Evolutionary conservation across 306 rosid species (phyloP), one percentile per base, ranked within the genome.

Genomic region (Potentilla sterilis): DNA sequence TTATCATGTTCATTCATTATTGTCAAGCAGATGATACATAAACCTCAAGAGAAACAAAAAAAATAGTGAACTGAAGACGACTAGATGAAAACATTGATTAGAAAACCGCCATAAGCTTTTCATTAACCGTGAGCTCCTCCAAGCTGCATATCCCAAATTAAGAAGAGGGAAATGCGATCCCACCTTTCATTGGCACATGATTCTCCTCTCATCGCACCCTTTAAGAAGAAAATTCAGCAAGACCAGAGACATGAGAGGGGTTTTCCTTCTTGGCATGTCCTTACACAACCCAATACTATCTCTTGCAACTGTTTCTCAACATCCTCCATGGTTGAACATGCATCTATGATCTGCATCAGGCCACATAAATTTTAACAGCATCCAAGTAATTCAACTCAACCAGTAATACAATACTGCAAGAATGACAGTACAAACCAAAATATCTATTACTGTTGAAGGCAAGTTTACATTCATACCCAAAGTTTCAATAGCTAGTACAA

Each of bases 241-340:
- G 80, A 52, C 97, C 96, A 95, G 78, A 87, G 86, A 48, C 87
- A 32, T 63, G 92, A 81, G 66, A 94, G 87, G 57, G 93, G 81
- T 61, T 72, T 89, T 77, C 95, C 97, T 41, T 86, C 82, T 67
- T 61, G 84, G 85, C 97, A 88, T 75, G 77, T 70, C 46, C 24
- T 57, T 82, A 95, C 87, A 76, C 86, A 82, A 40, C 69, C 86
- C 44, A 85, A 55, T 47, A 81, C 92, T 1, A 81, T 86, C 58
- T 87, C 87, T 73, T 62, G 97, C 80, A 92, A 80, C 73, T 84
- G 89, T 74, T 89, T 92, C 92, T 90, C 97, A 44, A 89, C 87
- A 67, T 83, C 91, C 82, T 90, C 96, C 43, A 90, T 86, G 70
- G 93, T 76, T 74, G 76, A 94, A 81, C 85, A 80, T 22, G 97